Conservation (phyloP, 768 basidiomycete species). For the Stropharia rugosoannulata region DNA sequence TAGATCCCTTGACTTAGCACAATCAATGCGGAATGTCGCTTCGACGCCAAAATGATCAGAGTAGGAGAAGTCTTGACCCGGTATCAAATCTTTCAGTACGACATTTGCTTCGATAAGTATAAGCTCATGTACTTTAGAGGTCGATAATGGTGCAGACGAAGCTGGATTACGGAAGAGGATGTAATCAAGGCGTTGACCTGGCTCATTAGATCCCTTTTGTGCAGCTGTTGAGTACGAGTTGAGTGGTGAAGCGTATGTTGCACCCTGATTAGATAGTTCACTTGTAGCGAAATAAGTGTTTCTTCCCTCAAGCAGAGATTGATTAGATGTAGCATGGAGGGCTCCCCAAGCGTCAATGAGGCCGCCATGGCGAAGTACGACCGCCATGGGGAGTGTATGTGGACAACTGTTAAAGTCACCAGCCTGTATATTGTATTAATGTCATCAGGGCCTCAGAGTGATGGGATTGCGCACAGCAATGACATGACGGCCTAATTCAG, state of each 20-base stretch:
- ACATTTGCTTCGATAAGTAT: not conserved
- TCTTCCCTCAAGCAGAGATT: not conserved
- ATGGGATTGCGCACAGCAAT: not conserved
- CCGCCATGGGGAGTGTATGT: not conserved
- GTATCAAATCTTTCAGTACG: not conserved
- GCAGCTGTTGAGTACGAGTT: not conserved
- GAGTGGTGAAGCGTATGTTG: not conserved
- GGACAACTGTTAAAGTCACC: not conserved
- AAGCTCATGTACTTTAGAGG: not conserved
- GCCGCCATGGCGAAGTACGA: not conserved
- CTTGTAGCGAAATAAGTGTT: not conserved
- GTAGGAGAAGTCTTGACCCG: not conserved
- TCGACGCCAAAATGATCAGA: not conserved
- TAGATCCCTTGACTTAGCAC: not conserved
- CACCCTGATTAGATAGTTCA: not conserved
- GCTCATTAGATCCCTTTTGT: not conserved
- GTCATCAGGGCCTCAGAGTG: not conserved
- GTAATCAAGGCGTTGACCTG: not conserved
- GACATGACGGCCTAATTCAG: not conserved
- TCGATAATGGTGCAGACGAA: not conserved
- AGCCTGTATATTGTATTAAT: not conserved
- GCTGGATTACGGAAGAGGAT: not conserved
- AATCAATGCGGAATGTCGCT: not conserved
- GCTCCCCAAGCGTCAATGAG: not conserved
- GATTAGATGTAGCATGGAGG: not conserved